A percentile compares a stretch with the other conserved stretches of the same genome.
These are phyloP conservation scores for Ramularia endophylla DNA, from an alignment of 2,329 filamentous ascomycete species.

Conservation along the genomic window DNA sequence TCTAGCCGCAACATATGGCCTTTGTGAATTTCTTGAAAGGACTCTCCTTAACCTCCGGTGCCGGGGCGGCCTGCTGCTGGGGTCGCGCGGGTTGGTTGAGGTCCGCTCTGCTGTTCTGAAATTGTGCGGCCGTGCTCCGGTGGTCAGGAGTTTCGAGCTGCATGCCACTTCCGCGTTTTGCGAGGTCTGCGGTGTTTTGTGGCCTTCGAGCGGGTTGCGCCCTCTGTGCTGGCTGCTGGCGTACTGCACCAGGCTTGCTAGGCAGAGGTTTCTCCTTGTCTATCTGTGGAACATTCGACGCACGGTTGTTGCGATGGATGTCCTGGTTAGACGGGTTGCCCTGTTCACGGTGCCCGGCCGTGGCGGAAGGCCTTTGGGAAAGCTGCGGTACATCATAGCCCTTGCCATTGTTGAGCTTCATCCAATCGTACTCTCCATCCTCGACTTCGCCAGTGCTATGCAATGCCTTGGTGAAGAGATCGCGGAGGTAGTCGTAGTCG, in stretches of 20 bases:
- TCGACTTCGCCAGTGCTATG: conserved; percentile 93
- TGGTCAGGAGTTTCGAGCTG: conserved; percentile 65
- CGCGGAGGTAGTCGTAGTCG: conserved; percentile 95
- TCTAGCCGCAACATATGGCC: too few species aligned
- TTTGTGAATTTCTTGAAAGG: too few species aligned
- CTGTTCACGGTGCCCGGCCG: conserved; percentile 66
- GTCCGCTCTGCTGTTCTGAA: conserved; percentile 82
- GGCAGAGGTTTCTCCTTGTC: conserved; percentile 34
- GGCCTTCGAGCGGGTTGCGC: conserved; percentile 30
- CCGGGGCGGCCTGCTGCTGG: too few species aligned
- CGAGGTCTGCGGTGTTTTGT: conserved; percentile 27
- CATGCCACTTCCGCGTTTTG: conserved; percentile 74
- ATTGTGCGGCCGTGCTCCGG: conserved; percentile 90
- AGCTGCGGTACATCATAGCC: conserved; percentile 71
- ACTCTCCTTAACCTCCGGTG: too few species aligned
- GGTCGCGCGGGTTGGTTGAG: conserved; percentile 16
- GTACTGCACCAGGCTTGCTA: conserved; percentile 56
- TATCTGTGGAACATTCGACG: conserved; percentile 48
- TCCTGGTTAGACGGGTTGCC: conserved; percentile 82
- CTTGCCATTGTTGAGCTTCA: conserved; percentile 93
- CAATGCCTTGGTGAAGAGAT: conserved; percentile 91
- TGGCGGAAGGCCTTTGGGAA: conserved; percentile 55
- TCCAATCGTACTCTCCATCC: conserved; percentile 99
- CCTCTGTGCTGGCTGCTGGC: conserved; percentile 64
- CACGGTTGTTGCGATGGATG: conserved; percentile 59